phyloP scores from a whole-genome alignment of 768 basidiomycete genomes.

The Guyanaporus albipodus region DNA sequence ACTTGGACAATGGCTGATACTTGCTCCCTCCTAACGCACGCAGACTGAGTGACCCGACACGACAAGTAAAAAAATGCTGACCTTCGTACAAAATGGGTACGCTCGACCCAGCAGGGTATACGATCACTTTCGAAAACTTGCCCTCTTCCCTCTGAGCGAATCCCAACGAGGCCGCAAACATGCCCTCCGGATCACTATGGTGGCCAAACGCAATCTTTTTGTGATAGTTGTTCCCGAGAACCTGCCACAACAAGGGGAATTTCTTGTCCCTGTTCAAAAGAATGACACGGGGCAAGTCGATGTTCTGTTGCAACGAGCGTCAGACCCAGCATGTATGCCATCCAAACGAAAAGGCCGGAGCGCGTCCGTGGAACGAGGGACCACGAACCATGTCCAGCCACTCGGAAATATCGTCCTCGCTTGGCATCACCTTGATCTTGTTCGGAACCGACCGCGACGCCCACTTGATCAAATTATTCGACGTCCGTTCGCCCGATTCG shows the following conservation, averaged over 20 bases:
- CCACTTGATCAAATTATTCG: constrained; percentile 71
- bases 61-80: constrained; percentile 23
- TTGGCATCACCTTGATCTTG: constrained; percentile 56
- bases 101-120: constrained; percentile 61
- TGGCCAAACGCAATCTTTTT: constrained; percentile 59
- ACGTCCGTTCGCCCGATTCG: constrained; percentile 65
- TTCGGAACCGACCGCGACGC: constrained; percentile 73
- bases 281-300: constrained; percentile 52
- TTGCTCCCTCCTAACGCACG: constrained; percentile 57
- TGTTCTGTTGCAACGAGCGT: constrained; percentile 28
- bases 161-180: constrained; percentile 54
- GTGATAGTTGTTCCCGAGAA: constrained; percentile 68
- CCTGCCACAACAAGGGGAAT: constrained; percentile 76
- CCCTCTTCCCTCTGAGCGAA: constrained; percentile 48
- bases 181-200: constrained; percentile 64
- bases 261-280: constrained; percentile 73
- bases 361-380: background rate
- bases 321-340: background rate
- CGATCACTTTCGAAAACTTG: constrained; percentile 62
- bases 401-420: constrained; percentile 49
- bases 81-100: constrained; percentile 66
- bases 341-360: background rate
- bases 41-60: background rate
- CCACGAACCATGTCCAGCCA: constrained; percentile 67
- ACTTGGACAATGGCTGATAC: constrained; percentile 67